Evolutionary conservation across 306 rosid species (phyloP).

Genomic region (Quercus mongolica): DNA sequence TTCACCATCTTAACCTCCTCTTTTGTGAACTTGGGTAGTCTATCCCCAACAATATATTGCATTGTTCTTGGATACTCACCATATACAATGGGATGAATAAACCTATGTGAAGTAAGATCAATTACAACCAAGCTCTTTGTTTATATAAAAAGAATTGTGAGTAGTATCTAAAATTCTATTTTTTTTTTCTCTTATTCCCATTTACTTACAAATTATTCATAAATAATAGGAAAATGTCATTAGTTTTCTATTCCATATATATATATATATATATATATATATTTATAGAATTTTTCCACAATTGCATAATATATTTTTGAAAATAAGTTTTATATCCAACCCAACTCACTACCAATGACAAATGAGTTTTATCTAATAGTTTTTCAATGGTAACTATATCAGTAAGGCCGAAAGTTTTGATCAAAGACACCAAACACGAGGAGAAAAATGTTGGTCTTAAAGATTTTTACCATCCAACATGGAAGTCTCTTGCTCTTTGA

Average conservation of each 20-base stretch:
- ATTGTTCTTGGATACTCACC: constrained; percentile 92
- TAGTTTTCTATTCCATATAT: too few relatives aligned
- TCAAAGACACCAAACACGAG: not conserved
- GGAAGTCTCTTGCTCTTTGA: constrained; percentile 94
- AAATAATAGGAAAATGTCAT: too few relatives aligned
- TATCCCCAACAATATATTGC: constrained; percentile 67
- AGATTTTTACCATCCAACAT: constrained; percentile 77
- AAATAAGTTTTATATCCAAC: not conserved
- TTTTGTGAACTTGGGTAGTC: constrained; percentile 79
- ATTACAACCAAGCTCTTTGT: not conserved
- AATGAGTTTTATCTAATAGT: not conserved
- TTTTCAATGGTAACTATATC: not conserved
- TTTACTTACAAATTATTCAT: not conserved
- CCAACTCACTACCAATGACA: not conserved
- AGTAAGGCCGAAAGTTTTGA: not conserved
- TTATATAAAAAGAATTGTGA: not conserved
- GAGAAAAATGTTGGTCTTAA: not conserved
- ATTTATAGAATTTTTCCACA: too few relatives aligned
- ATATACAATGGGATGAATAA: constrained; percentile 81
- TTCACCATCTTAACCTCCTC: constrained; percentile 79
- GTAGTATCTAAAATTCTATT: not conserved
- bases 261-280: too few relatives aligned
- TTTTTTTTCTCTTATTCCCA: not conserved
- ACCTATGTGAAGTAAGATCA: constrained; percentile 43
- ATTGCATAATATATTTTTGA: too few relatives aligned